These are phyloP conservation scores for Metarhizium humberi DNA, from an alignment of 2,329 filamentous ascomycete species.

Conservation along the genomic window DNA sequence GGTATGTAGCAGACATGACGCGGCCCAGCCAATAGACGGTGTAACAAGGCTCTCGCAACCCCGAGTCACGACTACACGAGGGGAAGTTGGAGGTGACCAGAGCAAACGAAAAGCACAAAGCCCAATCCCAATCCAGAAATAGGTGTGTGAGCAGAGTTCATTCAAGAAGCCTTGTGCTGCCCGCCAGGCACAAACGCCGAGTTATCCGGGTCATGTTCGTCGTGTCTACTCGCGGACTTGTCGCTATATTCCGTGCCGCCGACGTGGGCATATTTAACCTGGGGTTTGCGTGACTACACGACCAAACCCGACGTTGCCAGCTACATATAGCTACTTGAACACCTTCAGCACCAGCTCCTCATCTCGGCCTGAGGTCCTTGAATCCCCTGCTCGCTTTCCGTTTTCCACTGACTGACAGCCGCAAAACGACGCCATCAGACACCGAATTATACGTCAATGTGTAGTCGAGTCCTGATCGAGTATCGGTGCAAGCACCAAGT, in stretches of 20 bases:
- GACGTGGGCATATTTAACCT: background rate
- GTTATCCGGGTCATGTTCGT: background rate
- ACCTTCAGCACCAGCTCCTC: no score
- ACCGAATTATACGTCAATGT: constrained; percentile 16
- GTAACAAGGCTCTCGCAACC: background rate
- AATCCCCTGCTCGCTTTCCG: background rate
- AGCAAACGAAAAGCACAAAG: background rate
- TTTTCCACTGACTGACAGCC: no score
- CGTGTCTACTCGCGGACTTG: background rate
- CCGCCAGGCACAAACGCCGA: background rate
- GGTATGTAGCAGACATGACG: constrained; percentile 2
- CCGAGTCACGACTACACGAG: background rate
- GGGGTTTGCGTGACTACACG: no score
- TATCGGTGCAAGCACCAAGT: constrained; percentile 28
- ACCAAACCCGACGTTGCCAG: no score
- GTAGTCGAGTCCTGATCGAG: constrained; percentile 22
- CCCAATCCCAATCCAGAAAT: background rate
- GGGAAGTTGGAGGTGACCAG: background rate
- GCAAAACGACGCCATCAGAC: background rate
- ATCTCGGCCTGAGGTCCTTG: background rate
- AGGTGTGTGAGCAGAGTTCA: background rate
- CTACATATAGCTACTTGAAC: no score
- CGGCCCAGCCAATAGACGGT: constrained; percentile 7
- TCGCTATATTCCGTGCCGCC: background rate
- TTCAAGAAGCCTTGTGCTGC: background rate